A percentile compares a stretch with the other conserved stretches of the same genome.
Conservation (phyloP, 805 yeast species). For the Pichia sporocuriosa region DNA sequence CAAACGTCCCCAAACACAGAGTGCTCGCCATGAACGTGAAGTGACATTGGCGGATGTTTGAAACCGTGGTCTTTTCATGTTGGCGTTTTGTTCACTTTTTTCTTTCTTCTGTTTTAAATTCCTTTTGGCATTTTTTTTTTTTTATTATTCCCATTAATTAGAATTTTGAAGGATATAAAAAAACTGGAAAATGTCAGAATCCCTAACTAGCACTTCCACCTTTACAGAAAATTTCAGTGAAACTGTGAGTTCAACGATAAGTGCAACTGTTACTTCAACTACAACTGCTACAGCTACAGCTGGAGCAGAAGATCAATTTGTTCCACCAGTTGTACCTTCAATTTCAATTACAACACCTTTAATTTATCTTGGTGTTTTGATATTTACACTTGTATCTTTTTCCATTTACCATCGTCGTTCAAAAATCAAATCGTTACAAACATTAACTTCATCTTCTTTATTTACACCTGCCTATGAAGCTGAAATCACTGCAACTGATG, state of each 20-base stretch:
- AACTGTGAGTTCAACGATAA: background rate
- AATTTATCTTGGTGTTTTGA: slow-evolving; percentile 61
- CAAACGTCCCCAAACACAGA: too few species aligned
- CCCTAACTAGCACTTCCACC: background rate
- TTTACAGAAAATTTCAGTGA: background rate
- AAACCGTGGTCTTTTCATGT: too few species aligned
- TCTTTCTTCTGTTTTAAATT: too few species aligned
- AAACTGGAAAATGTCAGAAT: slow-evolving; percentile 2
- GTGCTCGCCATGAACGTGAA: too few species aligned
- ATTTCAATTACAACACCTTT: slow-evolving; percentile 67
- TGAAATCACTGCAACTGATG: background rate
- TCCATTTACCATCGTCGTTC: slow-evolving; percentile 53
- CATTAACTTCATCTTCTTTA: slow-evolving; percentile 10
- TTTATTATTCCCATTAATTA: too few species aligned
- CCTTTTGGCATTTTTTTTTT: too few species aligned
- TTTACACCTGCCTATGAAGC: slow-evolving; percentile 10
- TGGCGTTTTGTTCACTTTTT: too few species aligned
- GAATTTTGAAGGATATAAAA: slow-evolving; percentile 10
- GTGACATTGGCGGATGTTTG: too few species aligned
- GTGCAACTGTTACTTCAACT: slow-evolving; percentile 5
- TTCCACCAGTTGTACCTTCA: slow-evolving; percentile 14
- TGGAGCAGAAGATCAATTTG: slow-evolving; percentile 3
- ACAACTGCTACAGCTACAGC: slow-evolving; percentile 6
- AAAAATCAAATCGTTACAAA: slow-evolving; percentile 8
- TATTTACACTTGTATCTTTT: slow-evolving; percentile 61